These are phyloP conservation scores for Termitomyces sp. DNA, from an alignment of 768 basidiomycete species.

Conservation along the genomic window DNA sequence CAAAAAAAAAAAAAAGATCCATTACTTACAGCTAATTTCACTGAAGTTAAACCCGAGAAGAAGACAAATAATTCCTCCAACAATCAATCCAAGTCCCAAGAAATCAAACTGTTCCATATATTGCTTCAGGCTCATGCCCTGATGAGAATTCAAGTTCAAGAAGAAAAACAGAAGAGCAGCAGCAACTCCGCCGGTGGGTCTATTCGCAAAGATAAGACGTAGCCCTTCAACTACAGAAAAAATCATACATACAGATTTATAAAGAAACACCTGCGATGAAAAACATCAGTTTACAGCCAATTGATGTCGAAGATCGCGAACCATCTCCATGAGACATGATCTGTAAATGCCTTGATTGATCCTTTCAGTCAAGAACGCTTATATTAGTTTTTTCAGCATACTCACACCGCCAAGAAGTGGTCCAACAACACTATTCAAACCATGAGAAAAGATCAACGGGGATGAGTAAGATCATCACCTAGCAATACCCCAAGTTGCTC, in stretches of 20 bases:
- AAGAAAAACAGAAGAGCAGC: conserved; percentile 62
- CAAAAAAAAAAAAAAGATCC: background rate
- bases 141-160: conserved; percentile 76
- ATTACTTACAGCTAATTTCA: conserved; percentile 56
- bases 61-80: conserved; percentile 62
- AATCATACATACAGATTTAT: conserved; percentile 65
- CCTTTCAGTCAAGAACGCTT: background rate
- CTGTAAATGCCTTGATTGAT: conserved; percentile 52
- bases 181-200: conserved; percentile 72
- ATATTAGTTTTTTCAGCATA: background rate
- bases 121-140: conserved; percentile 50
- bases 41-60: conserved; percentile 73
- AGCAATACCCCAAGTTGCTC: conserved; percentile 79
- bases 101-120: conserved; percentile 73
- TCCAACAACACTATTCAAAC: conserved; percentile 52
- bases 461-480: conserved; percentile 19
- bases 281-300: background rate
- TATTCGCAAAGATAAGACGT: conserved; percentile 19
- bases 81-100: conserved; percentile 57
- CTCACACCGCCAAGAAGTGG: conserved; percentile 82
- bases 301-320: conserved; percentile 18
- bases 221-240: background rate
- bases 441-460: background rate
- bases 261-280: conserved; percentile 58
- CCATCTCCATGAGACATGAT: conserved; percentile 82